Base-by-base conservation (phyloP, 2,329 filamentous ascomycete species). In the Colletotrichum sp. region DNA sequence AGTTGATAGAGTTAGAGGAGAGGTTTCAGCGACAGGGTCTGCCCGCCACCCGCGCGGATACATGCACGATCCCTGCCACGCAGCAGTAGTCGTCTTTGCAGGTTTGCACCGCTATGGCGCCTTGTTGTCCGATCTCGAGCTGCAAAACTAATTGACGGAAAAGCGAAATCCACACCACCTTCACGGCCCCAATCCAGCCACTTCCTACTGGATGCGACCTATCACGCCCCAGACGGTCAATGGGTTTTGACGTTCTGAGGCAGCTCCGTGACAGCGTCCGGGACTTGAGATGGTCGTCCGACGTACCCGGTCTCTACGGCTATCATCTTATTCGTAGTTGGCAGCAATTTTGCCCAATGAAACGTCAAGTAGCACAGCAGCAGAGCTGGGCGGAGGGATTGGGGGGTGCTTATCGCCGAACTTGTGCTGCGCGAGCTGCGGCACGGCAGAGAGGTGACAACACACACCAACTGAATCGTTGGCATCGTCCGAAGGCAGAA, bases 1-100 rank as follows among this genome's bases (percentile, higher is more conserved):
- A 63, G 73, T 73, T 73, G 73, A 69, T 48, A 75, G 73, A 75
- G 73, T 75, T 73, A 73, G 73, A 75, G 58, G 64, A 73, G n/a
- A 52, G 69, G 73, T 75, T 75, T 75, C 73, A 75, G 70, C 64
- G 64, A 48, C 73, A 73, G 58, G 73, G 73, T 68, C 69, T 73
- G 73, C 63, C 63, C 73, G 62, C 48, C 63, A 52, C 30, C 43
- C 56, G 43, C 73, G 69, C 63, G 48, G 55, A 59, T 28, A 48
- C 73, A 75, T 72, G 69, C 62, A 48, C 36, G 30, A 68, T 63
- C 63, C 69, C 10, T 43, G 67, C 58, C 24, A 28, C 16, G 55
- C 62, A 32, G 62, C 38, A 63, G 59, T 36, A 36, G 58, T 32
- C 58, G 58, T 58, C 21, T 52, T 52, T 61, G 58, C 28, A 59